A percentile compares a stretch with the other conserved stretches of the same genome.
Conservation (phyloP, 2,329 filamentous ascomycete genomes). For the Trichoderma breve region DNA sequence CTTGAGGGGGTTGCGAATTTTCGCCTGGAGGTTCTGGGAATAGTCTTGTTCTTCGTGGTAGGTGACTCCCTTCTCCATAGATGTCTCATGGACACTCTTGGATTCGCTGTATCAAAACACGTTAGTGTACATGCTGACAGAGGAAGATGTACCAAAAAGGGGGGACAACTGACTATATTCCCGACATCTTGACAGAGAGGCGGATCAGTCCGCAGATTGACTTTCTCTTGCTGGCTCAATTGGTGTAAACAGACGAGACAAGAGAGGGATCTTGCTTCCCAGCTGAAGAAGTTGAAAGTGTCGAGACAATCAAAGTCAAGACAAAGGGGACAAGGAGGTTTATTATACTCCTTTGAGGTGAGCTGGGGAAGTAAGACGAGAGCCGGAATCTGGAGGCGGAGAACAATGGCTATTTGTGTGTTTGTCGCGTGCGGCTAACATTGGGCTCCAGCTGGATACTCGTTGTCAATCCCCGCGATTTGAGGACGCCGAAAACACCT, state of each 20-base stretch:
- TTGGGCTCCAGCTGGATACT: slow-evolving; percentile 6
- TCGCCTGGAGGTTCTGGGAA: slow-evolving; percentile 43
- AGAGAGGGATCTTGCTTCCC: background rate
- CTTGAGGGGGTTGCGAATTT: slow-evolving; percentile 47
- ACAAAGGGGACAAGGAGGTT: slow-evolving; percentile 18
- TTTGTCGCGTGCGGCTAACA: slow-evolving; percentile 16
- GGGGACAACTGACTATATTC: slow-evolving; percentile 16
- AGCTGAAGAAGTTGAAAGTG: slow-evolving; percentile 5
- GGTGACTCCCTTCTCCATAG: slow-evolving; percentile 29
- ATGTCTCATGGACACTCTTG: slow-evolving; percentile 23
- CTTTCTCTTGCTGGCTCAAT: background rate
- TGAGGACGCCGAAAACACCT: background rate
- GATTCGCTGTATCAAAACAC: slow-evolving; percentile 14
- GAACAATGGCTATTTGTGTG: slow-evolving; percentile 21
- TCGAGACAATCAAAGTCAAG: slow-evolving; percentile 13
- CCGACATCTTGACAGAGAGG: slow-evolving; percentile 8
- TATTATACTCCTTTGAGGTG: slow-evolving; percentile 12
- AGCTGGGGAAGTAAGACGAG: slow-evolving; percentile 16
- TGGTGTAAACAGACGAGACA: background rate
- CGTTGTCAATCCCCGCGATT: background rate
- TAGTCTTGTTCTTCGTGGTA: slow-evolving; percentile 37
- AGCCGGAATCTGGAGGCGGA: slow-evolving; percentile 18
- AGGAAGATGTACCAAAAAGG: background rate
- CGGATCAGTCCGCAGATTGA: background rate
- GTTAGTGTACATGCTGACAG: slow-evolving; percentile 7